Evolutionary conservation across 176 grass and related monocot species (phyloP).

Genomic region (Phoenix dactylifera): DNA sequence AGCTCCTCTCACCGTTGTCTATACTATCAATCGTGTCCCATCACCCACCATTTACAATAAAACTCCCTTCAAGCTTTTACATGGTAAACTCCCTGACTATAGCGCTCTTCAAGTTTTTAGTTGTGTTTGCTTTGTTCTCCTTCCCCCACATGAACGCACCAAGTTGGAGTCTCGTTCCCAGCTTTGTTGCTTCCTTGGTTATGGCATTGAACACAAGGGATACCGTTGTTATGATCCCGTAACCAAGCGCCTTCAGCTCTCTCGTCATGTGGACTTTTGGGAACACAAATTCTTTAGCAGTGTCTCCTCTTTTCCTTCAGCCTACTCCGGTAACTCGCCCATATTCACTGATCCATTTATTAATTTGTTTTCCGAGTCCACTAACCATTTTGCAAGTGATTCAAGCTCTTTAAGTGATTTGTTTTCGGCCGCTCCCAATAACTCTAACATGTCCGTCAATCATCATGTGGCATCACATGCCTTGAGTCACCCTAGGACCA

Average conservation of each 20-base stretch:
- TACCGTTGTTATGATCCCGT: not conserved
- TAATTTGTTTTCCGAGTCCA: no score
- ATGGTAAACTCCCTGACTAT: not conserved
- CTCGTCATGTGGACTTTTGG: not conserved
- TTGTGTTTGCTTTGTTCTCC: not conserved
- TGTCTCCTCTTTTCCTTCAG: not conserved
- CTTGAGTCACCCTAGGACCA: no score
- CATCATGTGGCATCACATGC: no score
- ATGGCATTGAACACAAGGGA: not conserved
- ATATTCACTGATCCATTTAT: not conserved
- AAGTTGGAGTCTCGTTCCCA: not conserved
- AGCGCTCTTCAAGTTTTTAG: not conserved
- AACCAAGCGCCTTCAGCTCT: not conserved
- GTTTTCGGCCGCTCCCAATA: no score
- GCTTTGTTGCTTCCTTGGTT: not conserved
- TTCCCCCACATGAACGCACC: not conserved
- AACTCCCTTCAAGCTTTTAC: not conserved
- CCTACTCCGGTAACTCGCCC: not conserved
- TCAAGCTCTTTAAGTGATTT: no score
- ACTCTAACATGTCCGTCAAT: no score
- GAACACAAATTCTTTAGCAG: not conserved
- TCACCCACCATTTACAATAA: not conserved
- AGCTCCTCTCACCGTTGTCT: not conserved
- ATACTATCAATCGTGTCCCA: not conserved
- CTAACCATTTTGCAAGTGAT: no score